phyloP scores from a whole-genome alignment of 108 stramenopile species.

The Nitzschia sp. region DNA sequence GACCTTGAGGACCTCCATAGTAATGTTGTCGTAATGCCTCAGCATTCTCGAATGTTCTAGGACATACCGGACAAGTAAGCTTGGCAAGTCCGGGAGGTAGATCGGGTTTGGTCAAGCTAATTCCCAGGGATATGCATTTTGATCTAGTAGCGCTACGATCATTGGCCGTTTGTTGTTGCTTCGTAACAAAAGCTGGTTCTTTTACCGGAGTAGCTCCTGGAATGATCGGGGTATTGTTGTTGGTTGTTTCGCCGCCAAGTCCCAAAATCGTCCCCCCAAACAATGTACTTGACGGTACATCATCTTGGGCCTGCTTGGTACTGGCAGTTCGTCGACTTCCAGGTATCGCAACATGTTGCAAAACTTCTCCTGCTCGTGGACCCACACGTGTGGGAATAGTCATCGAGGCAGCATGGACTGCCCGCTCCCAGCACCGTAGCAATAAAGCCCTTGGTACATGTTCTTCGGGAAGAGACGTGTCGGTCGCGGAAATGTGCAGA shows the following conservation, averaged over 20 bases:
- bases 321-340: background rate
- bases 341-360: background rate
- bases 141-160: background rate
- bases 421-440: slow-evolving; percentile 44
- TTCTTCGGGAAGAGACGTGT: slow-evolving; percentile 2
- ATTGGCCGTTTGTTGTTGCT: background rate
- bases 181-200: background rate
- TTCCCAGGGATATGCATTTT: slow-evolving; percentile 22
- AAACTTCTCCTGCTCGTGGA: background rate
- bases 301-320: background rate
- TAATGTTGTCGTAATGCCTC: slow-evolving; percentile 21
- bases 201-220: background rate
- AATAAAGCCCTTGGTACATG: slow-evolving; percentile 32
- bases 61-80: slow-evolving; percentile 19
- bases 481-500: slow-evolving; percentile 9
- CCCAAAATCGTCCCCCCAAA: slow-evolving; percentile 3
- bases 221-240: slow-evolving; percentile 2
- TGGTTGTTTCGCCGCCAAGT: background rate
- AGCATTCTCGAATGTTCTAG: slow-evolving; percentile 12
- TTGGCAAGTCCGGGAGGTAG: background rate
- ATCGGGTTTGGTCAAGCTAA: background rate
- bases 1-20: slow-evolving; percentile 16
- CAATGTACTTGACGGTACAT: background rate
- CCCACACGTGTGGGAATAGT: background rate
- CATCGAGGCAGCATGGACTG: slow-evolving; percentile 37